Base-by-base conservation (phyloP, 805 yeast genomes). In the Metschnikowia koreensis region DNA sequence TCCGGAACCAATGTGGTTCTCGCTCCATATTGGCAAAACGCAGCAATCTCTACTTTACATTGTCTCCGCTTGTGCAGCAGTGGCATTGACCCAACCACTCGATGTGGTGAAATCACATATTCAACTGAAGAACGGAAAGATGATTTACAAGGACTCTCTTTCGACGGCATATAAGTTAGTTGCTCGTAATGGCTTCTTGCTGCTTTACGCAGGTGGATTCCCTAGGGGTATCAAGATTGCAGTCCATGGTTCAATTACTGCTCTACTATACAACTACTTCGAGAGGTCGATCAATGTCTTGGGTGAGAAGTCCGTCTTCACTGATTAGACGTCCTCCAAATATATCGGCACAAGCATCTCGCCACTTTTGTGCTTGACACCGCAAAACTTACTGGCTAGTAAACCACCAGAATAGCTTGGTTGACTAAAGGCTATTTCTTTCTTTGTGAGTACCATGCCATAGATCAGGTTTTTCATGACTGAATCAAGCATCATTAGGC, bases 71-170 rank as follows among this genome's bases (percentile, higher is more conserved):
- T 68, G 80, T 3, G 86, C 90, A 0, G 96, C 89, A 29, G 87
- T 89, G 22, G 82, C 81, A 0, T 72, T 81, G 0, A 92, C 97
- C 0, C 98, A 90, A 69, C 97, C 97, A 0, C 73, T 92, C 29
- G 97, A 92, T 69, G 89, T 89, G 2, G 69, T 92, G 44, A 92
- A 92, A 71, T 82, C 97, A 2, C 80, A 96, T 63, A 81, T 91
- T 81, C 97, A 91, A 68, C 81, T 90, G 61, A 81, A 83, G 60
- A 82, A 84, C 63, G 82, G 86, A n/a, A 76, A 76, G 61, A 61
- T 66, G 5, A 59, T 80, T 2, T 86, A 85, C 64, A 77, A 74
- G 52, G 89, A 86, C 67, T 74, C 89, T 6, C 68, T 87, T 38
- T 46, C 58, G 60, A 79, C 82, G 16, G 62, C 61, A 5, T 59